Percentiles rank a stretch among this genome's conserved stretches.
Evolutionary conservation across 257 asterid species (phyloP).

Genomic region (Nicotiana knightiana): DNA sequence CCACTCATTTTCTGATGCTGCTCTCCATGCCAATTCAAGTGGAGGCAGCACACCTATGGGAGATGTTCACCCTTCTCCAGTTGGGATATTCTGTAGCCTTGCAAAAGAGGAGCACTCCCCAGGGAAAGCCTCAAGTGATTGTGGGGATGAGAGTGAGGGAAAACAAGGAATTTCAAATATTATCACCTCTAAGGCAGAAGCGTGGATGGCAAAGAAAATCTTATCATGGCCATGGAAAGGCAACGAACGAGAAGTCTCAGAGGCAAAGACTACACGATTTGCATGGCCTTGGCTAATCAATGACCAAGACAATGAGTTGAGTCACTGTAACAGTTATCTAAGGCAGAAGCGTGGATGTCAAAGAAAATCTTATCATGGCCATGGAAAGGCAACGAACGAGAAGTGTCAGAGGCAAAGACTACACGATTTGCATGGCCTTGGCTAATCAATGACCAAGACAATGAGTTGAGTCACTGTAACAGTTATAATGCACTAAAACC

Average conservation of each 20-base stretch:
- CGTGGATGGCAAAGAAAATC: constrained; percentile 57
- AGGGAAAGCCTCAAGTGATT: constrained; percentile 37
- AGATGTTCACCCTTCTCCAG: constrained; percentile 58
- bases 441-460: constrained; percentile 56
- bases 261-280: constrained; percentile 47
- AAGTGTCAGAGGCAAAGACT: constrained; percentile 48
- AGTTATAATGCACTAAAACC: constrained; percentile 27
- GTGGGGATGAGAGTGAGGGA: constrained; percentile 66
- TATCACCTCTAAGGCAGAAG: constrained; percentile 68
- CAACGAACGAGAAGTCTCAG: constrained; percentile 53
- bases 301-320: constrained; percentile 54
- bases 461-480: constrained; percentile 36
- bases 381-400: constrained; percentile 71
- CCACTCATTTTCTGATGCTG: constrained; percentile 41
- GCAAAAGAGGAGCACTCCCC: constrained; percentile 20
- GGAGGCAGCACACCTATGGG: constrained; percentile 84
- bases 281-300: constrained; percentile 66
- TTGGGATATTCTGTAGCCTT: constrained; percentile 56
- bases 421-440: constrained; percentile 66
- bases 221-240: constrained; percentile 82
- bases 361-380: constrained; percentile 62
- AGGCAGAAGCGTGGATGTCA: constrained; percentile 77
- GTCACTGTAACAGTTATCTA: constrained; percentile 21
- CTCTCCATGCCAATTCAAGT: constrained; percentile 64
- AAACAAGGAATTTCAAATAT: constrained; percentile 59